Base-by-base conservation (phyloP, 208 protist species). In the Tritrichomonas foetus region DNA sequence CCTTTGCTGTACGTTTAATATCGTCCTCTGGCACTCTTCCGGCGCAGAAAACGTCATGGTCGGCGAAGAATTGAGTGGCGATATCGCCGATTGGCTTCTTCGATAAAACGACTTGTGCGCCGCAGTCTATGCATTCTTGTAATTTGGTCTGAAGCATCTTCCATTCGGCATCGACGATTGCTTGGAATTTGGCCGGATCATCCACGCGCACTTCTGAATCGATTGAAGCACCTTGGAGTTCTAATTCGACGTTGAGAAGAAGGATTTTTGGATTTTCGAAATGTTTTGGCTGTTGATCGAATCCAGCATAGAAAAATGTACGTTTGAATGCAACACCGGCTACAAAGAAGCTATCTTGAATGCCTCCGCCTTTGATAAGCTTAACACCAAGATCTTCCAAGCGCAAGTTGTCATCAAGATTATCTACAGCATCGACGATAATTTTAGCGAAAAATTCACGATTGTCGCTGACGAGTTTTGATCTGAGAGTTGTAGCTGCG, bases 51-150 rank as follows among this genome's bases (percentile, higher is more conserved):
- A 99, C 97, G 93, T 98, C 97, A 78, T 97, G 96, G 95, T 99
- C 99, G n/a, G 98, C 98, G 96, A 99, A 99, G 97, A 99, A 99
- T 97, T 99, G 99, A 61, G 99, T 99, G 0, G 99, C 99, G 47
- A 99, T 95, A 96, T 99, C 99, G 94, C 99, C 99, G 95, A 99
- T 99, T 39, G 99, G 97, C 44, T 99, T 97, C 57, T 97, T 97
- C 14, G 99, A 99, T 8, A 99, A 97, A 33, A 99, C 96, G 92
- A 97, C 92, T 69, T 99, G 99, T 16, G 99, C 99, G 47, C 99
- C 99, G 9, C 96, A 97, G 20, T 96, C 96, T 72, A 98, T 97
- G 95, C 99, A 99, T 94, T 99, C 98, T 44, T 99, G 98, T 33
- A 99, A 97, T 96, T 99, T 99, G 93, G 98, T 97, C 96, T 99